Base-by-base conservation (phyloP, 2,329 filamentous ascomycete species). In the Fusarium citri region DNA sequence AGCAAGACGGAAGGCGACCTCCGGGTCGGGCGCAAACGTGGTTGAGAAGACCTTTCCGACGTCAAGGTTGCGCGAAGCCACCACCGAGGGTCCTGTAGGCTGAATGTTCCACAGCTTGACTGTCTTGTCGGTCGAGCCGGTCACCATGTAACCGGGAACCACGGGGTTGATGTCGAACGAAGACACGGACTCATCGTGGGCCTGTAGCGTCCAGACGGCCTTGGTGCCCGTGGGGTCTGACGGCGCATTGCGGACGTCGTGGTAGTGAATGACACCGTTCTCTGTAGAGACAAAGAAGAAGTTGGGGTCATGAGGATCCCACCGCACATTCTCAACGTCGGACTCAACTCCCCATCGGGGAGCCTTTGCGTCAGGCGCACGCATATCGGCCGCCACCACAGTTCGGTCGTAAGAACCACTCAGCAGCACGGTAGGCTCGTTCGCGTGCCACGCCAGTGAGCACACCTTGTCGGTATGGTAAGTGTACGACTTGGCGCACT, bases 401-500 rank as follows among this genome's bases (percentile, higher is more conserved):
- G 94, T 98, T 70, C 94, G 90, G 80, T 99, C 96, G 82, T 98
- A 99, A 78, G 93, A 97, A 66, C 96, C 96, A 76, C 92, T 97
- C 64, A 99, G 87, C 25, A 99, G 86, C 22, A 97, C 89, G 0
- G 96, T 98, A 5, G 94, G 90, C 80, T 98, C 93, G 45, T 86
- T 88, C 1, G 92, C 88, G 83, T 98, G 94, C 96, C 97, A 99
- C 71, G 95, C 92, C 59, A 99, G 84, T 23, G 95, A 94, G 86
- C 94, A 99, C 72, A 98, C 94, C 84, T 99, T 99, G 86, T 98
- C 96, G 37, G 93, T 97, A 83, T 99, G 96, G 82, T 97, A 93
- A 18, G 89, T 87, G 85, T 99, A 99, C 46, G 94, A 98, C 83
- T 98, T 96, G 75, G 96, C 96, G 81, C 94, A 97, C 80, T 91